Percentiles rank a stretch among this genome's conserved stretches.
Conservation (phyloP, 495 filamentous ascomycete genomes). For the Patellaria atrata region DNA sequence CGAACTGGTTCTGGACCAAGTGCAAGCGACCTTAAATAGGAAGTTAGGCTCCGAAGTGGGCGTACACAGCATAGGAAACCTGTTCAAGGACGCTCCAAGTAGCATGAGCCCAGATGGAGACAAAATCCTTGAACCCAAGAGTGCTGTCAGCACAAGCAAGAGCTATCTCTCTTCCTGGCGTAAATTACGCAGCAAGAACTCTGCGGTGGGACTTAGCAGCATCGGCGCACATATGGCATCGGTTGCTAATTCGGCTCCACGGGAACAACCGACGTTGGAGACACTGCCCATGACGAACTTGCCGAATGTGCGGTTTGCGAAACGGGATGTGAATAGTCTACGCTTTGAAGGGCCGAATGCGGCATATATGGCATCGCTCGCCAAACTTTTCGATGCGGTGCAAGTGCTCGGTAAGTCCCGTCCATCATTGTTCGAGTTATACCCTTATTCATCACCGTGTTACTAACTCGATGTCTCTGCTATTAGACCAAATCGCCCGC, state of each 20-base stretch:
- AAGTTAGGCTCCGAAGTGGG: slow-evolving; percentile 88
- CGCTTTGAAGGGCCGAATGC: slow-evolving; percentile 71
- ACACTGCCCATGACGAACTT: slow-evolving; percentile 69
- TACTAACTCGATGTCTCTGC: slow-evolving; percentile 7
- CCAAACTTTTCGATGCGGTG: slow-evolving; percentile 83
- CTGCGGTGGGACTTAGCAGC: slow-evolving; percentile 40
- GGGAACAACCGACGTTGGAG: slow-evolving; percentile 47
- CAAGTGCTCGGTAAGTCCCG: slow-evolving; percentile 71
- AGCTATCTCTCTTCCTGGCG: slow-evolving; percentile 54
- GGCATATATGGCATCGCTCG: slow-evolving; percentile 81
- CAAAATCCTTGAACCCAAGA: slow-evolving; percentile 21
- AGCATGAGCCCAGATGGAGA: slow-evolving; percentile 40
- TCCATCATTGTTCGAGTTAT: slow-evolving; percentile 3
- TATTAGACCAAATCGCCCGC: slow-evolving; percentile 95
- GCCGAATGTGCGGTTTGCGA: slow-evolving; percentile 38
- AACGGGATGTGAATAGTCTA: slow-evolving; percentile 53
- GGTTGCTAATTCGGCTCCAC: slow-evolving; percentile 25
- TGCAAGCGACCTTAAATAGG: slow-evolving; percentile 58
- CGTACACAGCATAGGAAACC: slow-evolving; percentile 46
- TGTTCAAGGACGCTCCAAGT: slow-evolving; percentile 49
- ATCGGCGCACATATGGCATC: slow-evolving; percentile 21
- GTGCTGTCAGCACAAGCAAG: slow-evolving; percentile 22
- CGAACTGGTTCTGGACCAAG: slow-evolving; percentile 74
- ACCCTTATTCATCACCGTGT: slow-evolving; percentile 1
- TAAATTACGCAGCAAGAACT: slow-evolving; percentile 79